Conservation (phyloP, 805 yeast genomes). For the Lipomyces yamadae region DNA sequence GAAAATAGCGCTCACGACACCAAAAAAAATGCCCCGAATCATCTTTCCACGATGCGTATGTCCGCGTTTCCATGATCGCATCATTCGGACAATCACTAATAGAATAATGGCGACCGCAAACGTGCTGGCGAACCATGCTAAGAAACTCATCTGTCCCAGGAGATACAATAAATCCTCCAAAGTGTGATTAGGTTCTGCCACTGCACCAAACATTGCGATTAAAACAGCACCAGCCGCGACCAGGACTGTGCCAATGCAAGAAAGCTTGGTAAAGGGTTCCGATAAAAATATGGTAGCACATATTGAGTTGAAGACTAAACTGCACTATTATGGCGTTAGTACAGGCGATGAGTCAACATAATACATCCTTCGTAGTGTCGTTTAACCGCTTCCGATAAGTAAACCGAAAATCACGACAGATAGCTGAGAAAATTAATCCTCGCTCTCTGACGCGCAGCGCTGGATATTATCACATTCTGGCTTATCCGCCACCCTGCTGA, state of each 20-base stretch:
- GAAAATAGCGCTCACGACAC: constrained; percentile 71
- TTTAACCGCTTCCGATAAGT: not conserved
- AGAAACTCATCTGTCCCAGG: constrained; percentile 54
- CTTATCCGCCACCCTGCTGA: not conserved
- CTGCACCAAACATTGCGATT: constrained; percentile 74
- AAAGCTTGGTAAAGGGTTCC: constrained; percentile 65
- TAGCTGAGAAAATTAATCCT: not conserved
- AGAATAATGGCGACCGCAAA: constrained; percentile 33
- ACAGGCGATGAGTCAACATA: not conserved
- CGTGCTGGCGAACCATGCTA: constrained; percentile 59
- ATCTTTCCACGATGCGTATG: constrained; percentile 42
- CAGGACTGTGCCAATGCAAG: constrained; percentile 67
- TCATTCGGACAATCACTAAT: constrained; percentile 32
- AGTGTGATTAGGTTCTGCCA: constrained; percentile 58
- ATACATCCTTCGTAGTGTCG: no score
- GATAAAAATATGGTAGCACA: constrained; percentile 69
- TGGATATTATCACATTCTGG: not conserved
- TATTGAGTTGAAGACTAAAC: constrained; percentile 82
- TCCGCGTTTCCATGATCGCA: constrained; percentile 37
- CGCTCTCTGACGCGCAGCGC: not conserved
- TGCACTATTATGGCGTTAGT: constrained; percentile 43
- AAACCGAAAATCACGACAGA: not conserved
- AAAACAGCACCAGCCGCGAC: constrained; percentile 76
- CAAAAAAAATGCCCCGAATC: constrained; percentile 65
- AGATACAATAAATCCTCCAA: constrained; percentile 54